Conservation (phyloP, 1,284 basidiomycete genomes). For the Pseudozyma sp. region DNA sequence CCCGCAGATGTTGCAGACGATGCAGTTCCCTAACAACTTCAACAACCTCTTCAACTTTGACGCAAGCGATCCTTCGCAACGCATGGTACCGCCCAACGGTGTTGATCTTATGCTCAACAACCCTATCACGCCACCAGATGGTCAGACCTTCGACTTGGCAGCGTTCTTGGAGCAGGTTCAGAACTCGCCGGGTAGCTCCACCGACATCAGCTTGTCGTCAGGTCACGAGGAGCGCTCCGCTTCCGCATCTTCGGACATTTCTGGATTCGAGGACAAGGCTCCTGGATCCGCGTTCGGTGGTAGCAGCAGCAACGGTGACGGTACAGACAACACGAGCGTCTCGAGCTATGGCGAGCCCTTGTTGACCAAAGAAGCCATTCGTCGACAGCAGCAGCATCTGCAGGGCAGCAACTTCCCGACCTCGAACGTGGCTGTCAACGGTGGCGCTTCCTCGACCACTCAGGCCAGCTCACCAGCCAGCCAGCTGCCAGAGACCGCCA, state of each 20-base stretch:
- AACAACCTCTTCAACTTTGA: slow-evolving; percentile 35
- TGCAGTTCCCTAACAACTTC: slow-evolving; percentile 28
- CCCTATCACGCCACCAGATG: slow-evolving; percentile 44
- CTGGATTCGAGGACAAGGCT: slow-evolving; percentile 32
- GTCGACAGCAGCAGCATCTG: slow-evolving; percentile 37
- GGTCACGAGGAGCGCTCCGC: slow-evolving; percentile 37
- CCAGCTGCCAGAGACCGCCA: slow-evolving; percentile 17
- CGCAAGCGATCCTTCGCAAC: slow-evolving; percentile 21
- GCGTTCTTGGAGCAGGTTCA: slow-evolving; percentile 54
- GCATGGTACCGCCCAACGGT: slow-evolving; percentile 48
- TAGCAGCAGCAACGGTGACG: slow-evolving; percentile 23
- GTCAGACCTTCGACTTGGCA: slow-evolving; percentile 50
- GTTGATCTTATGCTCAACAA: slow-evolving; percentile 48
- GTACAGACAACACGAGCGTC: slow-evolving; percentile 41
- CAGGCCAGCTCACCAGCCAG: slow-evolving; percentile 21
- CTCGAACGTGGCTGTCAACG: background rate
- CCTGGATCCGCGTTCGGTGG: slow-evolving; percentile 23
- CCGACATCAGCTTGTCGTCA: slow-evolving; percentile 36
- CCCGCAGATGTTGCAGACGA: slow-evolving; percentile 40
- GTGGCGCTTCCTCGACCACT: slow-evolving; percentile 5
- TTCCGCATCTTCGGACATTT: slow-evolving; percentile 33
- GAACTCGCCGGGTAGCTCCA: slow-evolving; percentile 51
- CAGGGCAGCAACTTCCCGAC: slow-evolving; percentile 5
- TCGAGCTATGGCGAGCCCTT: slow-evolving; percentile 36
- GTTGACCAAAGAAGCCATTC: slow-evolving; percentile 41